Evolutionary conservation across 1,284 basidiomycete genomes (phyloP), one percentile per base, ranked within the genome.

Genomic region (Leucoagaricus sp.): DNA sequence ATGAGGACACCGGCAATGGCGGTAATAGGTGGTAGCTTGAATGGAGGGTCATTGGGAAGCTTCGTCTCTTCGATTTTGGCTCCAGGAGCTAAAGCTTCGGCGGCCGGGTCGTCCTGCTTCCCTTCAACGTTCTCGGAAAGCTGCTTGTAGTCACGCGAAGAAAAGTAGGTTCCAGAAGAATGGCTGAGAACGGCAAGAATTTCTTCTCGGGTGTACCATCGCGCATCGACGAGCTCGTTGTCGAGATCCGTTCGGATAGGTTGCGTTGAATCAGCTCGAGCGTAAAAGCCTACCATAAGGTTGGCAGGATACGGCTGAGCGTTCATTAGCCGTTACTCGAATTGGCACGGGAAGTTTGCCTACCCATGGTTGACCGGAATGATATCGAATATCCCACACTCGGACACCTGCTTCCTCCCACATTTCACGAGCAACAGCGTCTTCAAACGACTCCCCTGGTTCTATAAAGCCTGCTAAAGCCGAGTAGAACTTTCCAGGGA

Each of bases 171-270:
- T 2, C 87, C 87, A 1, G 76, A 71, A 3, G 73, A 70, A 62
- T 86, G 80, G 21, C 75, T 69, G 34, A 97, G 75, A 7, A 93
- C 84, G 0, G 75, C 72, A 4, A 86, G 72, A 23, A 94, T 78
- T 64, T 94, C 86, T 28, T 82, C 81, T 9, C 91, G 85, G 7
- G 89, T 87, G 72, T 88, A 98, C 88, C 92, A 99, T 55, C 83
- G 82, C 0, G 94, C 95, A 66, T 98, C 94, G 68, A 91, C 88
- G n/a, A 99, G 83, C 75, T 99, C 96, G 65, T 97, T 96, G 69
- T 98, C 96, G 13, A 99, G 81, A 72, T 98, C 96, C 10, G 84
- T 78, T 10, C 94, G 84, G 62, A 98, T 89, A 2, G 83, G 81
- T 62, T 91, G 79, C 9, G 81, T 77, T 1, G 87, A 78, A 69